Evolutionary conservation across 1,284 basidiomycete species (phyloP), one percentile per base, ranked within the genome.

Genomic region (Taiwanofungus camphoratus): DNA sequence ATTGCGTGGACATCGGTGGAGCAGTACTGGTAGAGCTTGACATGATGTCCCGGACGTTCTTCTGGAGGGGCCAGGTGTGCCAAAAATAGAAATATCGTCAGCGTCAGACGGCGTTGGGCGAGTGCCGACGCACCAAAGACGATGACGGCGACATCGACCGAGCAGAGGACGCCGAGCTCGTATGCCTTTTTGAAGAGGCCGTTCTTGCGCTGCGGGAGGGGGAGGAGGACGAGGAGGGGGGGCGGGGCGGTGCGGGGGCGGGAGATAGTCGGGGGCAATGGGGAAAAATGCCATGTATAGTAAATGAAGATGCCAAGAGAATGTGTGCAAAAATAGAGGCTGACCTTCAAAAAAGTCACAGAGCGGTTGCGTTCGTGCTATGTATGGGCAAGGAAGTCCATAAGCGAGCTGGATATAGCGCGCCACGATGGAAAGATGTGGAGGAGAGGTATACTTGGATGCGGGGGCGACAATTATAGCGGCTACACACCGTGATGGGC

Each of bases 141-240:
- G 51, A 85, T 79, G 51, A 85, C 77, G 4, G 79, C 80, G 31
- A 85, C 75, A 50, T 84, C 79, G 44, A 82, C 80, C 21, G 75
- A 77, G 56, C 81, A 84, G 41, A 85, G 66, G 3, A 92, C 87
- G 24, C 87, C 88, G 35, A 92, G 80, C 65, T 92, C 89, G 62
- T 90, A 89, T 0, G 88, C 89, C 61, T 92, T 92, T 63, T 92
- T 92, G 79, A 92, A 91, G 43, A 92, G 76, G 2, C 89, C 89
- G 48, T 87, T 87, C 70, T 91, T 91, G 55, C 88, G 74, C 83
- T 87, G 58, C 40, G 37, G 66, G 49, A 51, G 46, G 49, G 47
- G 35, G 42, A 39, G 52, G 55, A 51, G 51, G 55, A 53, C 47
- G 54, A 56, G 52, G 58, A 48, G 39, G 48, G 44, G 52, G 36